A percentile compares a stretch with the other conserved stretches of the same genome.
phyloP scores from a whole-genome alignment of 768 basidiomycete species.

The Rhodotorula graminis region DNA sequence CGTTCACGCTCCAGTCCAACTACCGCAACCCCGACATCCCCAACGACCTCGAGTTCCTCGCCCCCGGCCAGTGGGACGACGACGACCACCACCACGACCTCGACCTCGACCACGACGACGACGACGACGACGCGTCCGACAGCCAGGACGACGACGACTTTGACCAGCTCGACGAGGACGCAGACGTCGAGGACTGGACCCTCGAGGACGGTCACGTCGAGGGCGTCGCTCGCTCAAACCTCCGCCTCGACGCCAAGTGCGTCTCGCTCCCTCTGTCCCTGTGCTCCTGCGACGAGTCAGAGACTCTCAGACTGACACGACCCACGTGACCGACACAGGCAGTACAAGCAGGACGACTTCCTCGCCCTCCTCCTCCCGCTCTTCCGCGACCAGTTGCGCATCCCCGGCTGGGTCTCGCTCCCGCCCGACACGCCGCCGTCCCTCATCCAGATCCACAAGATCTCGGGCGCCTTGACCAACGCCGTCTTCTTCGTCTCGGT shows the following conservation, averaged over 20 bases:
- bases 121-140: slow-evolving; percentile 10
- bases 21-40: slow-evolving; percentile 43
- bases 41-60: slow-evolving; percentile 38
- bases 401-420: slow-evolving; percentile 38
- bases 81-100: not conserved
- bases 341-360: slow-evolving; percentile 34
- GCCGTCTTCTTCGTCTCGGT: slow-evolving; percentile 92
- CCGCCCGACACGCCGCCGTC: slow-evolving; percentile 21
- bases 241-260: slow-evolving; percentile 40
- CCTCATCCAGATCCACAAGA: slow-evolving; percentile 52
- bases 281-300: no score
- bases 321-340: slow-evolving; percentile 7
- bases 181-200: slow-evolving; percentile 28
- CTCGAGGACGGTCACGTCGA: slow-evolving; percentile 40
- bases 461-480: slow-evolving; percentile 90
- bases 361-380: slow-evolving; percentile 32
- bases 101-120: slow-evolving; percentile 27
- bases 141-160: slow-evolving; percentile 9
- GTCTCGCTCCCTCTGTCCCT: not conserved
- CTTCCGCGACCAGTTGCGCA: slow-evolving; percentile 32
- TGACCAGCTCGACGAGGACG: slow-evolving; percentile 28
- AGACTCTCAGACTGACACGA: not conserved
- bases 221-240: slow-evolving; percentile 36
- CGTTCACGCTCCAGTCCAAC: slow-evolving; percentile 39
- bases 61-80: slow-evolving; percentile 31